Percentiles rank a stretch among this genome's conserved stretches.
These are phyloP conservation scores for Petunia hybrid DNA, from an alignment of 305 asterid genomes.

Conservation along the genomic window DNA sequence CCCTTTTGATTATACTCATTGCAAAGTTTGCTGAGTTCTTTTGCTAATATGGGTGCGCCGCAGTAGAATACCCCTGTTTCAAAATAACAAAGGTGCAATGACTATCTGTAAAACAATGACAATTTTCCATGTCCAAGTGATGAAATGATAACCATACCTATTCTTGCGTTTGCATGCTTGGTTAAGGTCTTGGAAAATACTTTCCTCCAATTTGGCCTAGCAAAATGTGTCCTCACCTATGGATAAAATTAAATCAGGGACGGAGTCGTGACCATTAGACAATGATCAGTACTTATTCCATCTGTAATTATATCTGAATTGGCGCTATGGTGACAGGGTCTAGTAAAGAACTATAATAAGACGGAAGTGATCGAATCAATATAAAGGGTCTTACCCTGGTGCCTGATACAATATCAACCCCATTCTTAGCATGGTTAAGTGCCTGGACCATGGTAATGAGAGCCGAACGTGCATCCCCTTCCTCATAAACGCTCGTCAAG, in stretches of 20 bases:
- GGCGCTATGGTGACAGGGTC: neutral
- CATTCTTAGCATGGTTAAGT: conserved; percentile 71
- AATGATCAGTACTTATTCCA: neutral
- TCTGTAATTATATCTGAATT: neutral
- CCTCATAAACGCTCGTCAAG: conserved; percentile 71
- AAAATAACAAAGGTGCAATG: neutral
- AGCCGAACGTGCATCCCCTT: conserved; percentile 73
- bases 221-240: conserved; percentile 67
- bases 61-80: conserved; percentile 68
- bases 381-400: conserved; percentile 50
- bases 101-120: neutral
- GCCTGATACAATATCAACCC: conserved; percentile 68
- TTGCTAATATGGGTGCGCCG: conserved; percentile 64
- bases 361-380: neutral
- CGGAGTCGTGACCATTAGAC: neutral
- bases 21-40: conserved; percentile 62
- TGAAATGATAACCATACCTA: conserved; percentile 46
- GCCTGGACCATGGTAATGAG: conserved; percentile 77
- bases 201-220: conserved; percentile 69
- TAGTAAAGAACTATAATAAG: neutral
- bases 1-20: conserved; percentile 61
- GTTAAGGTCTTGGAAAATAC: conserved; percentile 58
- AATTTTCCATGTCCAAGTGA: neutral
- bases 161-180: conserved; percentile 63
- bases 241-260: conserved; percentile 3